phyloP scores from a whole-genome alignment of 1,139 yeast species.

The Petasospora fabianii region DNA sequence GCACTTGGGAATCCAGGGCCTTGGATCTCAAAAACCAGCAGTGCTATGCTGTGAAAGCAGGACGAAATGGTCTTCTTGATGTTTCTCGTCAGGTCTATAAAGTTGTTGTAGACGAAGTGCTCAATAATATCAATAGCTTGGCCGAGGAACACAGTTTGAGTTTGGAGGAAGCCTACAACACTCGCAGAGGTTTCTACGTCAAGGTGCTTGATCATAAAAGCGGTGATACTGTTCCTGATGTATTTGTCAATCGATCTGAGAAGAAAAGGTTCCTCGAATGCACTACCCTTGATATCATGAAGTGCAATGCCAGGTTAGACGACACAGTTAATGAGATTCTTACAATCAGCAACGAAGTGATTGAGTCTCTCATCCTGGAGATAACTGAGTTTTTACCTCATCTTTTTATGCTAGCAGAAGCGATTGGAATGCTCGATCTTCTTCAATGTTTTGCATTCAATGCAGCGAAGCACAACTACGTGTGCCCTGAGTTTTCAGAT shows the following conservation, averaged over 20 bases:
- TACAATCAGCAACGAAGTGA: slow-evolving; percentile 37
- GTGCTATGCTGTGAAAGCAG: slow-evolving; percentile 42
- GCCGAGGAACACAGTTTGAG: slow-evolving; percentile 25
- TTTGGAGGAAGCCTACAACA: slow-evolving; percentile 35
- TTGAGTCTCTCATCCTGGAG: slow-evolving; percentile 32
- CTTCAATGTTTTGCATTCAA: slow-evolving; percentile 37
- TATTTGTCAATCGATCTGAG: slow-evolving; percentile 34
- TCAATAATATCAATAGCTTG: slow-evolving; percentile 27
- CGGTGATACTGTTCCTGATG: slow-evolving; percentile 27
- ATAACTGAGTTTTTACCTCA: slow-evolving; percentile 32
- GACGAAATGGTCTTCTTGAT: slow-evolving; percentile 44
- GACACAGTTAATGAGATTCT: slow-evolving; percentile 40
- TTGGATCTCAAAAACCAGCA: slow-evolving; percentile 41
- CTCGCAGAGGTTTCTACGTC: slow-evolving; percentile 37
- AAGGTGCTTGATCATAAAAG: slow-evolving; percentile 25
- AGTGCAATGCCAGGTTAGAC: slow-evolving; percentile 38
- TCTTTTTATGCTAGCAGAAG: slow-evolving; percentile 43
- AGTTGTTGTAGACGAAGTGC: slow-evolving; percentile 35
- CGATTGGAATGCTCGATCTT: slow-evolving; percentile 40
- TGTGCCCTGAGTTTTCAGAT: slow-evolving; percentile 35
- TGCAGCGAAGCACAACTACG: slow-evolving; percentile 30
- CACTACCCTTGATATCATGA: slow-evolving; percentile 39
- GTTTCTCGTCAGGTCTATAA: slow-evolving; percentile 41
- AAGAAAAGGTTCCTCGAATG: slow-evolving; percentile 37
- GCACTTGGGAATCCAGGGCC: slow-evolving; percentile 38